Percentiles rank a stretch among this genome's conserved stretches.
Evolutionary conservation across 2,329 filamentous ascomycete species (phyloP).

Genomic region (Pestalotiopsis sp.): DNA sequence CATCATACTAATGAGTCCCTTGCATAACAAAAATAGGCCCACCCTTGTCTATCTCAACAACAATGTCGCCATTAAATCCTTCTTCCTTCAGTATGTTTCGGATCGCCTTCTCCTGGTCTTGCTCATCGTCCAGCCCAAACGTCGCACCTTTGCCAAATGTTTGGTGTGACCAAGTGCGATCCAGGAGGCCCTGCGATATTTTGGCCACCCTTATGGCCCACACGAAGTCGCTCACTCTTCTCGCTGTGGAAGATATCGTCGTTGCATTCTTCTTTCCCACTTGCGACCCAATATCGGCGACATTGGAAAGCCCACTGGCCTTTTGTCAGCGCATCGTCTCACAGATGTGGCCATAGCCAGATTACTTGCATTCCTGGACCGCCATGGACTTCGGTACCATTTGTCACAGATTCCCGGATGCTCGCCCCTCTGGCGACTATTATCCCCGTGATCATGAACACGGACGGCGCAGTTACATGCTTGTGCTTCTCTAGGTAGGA

Average conservation of each 20-base stretch:
- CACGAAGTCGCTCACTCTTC: neutral
- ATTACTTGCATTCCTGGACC: too few species aligned
- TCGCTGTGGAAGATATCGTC: neutral
- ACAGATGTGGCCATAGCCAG: too few species aligned
- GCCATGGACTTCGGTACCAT: too few species aligned
- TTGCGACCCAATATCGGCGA: too few species aligned
- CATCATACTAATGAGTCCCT: neutral
- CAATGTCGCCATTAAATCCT: neutral
- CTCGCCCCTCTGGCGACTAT: too few species aligned
- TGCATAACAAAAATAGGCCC: neutral
- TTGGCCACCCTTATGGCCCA: neutral
- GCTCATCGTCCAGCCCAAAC: neutral
- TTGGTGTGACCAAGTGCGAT: neutral
- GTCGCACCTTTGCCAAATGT: neutral
- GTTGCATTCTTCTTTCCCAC: neutral
- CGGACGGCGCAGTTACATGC: too few species aligned
- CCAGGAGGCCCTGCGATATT: neutral
- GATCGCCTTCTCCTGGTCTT: neutral
- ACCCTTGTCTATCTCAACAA: neutral
- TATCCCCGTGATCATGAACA: too few species aligned
- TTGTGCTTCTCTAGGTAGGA: too few species aligned
- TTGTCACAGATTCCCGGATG: too few species aligned
- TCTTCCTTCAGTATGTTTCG: neutral
- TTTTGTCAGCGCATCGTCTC: neutral
- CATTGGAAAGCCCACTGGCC: too few species aligned